Evolutionary conservation across 257 asterid genomes (phyloP).

Genomic region (Solanum neorickii): DNA sequence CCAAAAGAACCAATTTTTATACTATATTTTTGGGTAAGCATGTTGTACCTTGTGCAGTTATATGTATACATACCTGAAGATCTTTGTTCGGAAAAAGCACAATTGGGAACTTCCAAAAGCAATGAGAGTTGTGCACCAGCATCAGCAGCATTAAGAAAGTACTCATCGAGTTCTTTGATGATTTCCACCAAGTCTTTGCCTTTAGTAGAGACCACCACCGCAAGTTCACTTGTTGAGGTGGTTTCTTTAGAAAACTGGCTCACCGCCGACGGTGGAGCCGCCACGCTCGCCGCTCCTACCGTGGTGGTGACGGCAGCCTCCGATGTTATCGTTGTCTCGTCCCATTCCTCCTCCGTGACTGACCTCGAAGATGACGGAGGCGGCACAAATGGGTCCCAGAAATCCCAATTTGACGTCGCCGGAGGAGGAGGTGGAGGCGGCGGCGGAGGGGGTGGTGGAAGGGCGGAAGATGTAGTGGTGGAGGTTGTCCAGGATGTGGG

Average conservation of each 20-base stretch:
- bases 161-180: constrained; percentile 74
- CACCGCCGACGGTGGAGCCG: constrained; percentile 55
- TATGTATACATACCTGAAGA: constrained; percentile 33
- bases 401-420: constrained; percentile 66
- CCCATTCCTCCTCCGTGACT: constrained; percentile 74
- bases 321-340: constrained; percentile 39
- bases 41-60: background rate
- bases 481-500: constrained; percentile 53
- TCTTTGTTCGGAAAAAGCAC: constrained; percentile 47
- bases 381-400: constrained; percentile 93
- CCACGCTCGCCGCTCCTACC: constrained; percentile 37
- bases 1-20: background rate
- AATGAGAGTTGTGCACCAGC: constrained; percentile 73
- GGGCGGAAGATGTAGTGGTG: constrained; percentile 41
- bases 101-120: constrained; percentile 66
- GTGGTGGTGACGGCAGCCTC: constrained; percentile 48
- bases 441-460: constrained; percentile 59
- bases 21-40: background rate
- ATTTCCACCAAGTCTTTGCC: constrained; percentile 73
- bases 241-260: constrained; percentile 33
- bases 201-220: constrained; percentile 75
- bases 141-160: constrained; percentile 75
- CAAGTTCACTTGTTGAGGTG: constrained; percentile 48
- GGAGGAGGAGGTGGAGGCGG: constrained; percentile 53
- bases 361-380: constrained; percentile 55